Evolutionary conservation across 2,329 filamentous ascomycete genomes (phyloP).

Genomic region (Fusarium sp.): DNA sequence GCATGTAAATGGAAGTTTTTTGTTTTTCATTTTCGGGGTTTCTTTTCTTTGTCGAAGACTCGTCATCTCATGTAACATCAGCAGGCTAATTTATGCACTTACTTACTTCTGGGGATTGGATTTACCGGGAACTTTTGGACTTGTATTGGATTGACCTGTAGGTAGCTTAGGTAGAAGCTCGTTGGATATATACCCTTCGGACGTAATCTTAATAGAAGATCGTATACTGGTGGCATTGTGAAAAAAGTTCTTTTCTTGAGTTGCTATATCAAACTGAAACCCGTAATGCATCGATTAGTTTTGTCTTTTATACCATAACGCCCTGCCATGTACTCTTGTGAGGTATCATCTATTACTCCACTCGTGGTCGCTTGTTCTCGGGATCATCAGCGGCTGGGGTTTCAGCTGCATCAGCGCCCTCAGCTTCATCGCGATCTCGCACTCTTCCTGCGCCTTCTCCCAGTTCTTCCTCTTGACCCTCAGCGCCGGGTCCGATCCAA

Average conservation of each 20-base stretch:
- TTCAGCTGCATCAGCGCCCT: constrained; percentile 59
- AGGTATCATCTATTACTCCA: constrained; percentile 51
- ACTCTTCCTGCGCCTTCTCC: constrained; percentile 74
- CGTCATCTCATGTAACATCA: constrained; percentile 13
- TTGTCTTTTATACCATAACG: constrained; percentile 31
- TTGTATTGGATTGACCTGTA: constrained; percentile 4
- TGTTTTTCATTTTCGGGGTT: constrained; percentile 4
- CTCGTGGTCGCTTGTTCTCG: constrained; percentile 62
- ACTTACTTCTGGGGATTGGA: constrained; percentile 3
- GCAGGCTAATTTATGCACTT: constrained; percentile 23
- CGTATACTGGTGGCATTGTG: background rate
- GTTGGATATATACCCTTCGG: constrained; percentile 41
- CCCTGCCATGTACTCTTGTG: constrained; percentile 31
- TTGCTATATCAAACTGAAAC: constrained; percentile 1
- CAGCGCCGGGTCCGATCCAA: constrained; percentile 67
- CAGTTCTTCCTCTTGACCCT: constrained; percentile 59
- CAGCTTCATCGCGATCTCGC: constrained; percentile 65
- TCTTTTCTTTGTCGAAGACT: constrained; percentile 25
- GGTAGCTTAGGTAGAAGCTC: constrained; percentile 30
- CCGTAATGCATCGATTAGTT: constrained; percentile 9
- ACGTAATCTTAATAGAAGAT: constrained; percentile 43
- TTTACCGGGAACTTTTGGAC: background rate
- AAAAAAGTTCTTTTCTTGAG: background rate
- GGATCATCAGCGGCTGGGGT: constrained; percentile 52
- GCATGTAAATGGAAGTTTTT: constrained; percentile 43